phyloP scores from a whole-genome alignment of 306 rosid species.

The Myrica gale region DNA sequence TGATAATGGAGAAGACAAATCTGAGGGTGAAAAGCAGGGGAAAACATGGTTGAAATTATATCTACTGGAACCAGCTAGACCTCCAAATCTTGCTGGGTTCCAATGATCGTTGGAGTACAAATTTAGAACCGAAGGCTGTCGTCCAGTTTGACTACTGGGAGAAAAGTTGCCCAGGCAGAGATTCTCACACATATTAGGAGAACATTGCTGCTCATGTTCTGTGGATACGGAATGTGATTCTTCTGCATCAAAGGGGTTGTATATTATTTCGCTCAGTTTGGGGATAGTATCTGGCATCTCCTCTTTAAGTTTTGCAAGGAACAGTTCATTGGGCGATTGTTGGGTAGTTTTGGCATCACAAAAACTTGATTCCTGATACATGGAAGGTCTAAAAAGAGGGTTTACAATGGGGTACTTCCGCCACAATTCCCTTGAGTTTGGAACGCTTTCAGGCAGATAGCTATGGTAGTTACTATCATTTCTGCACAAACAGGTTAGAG shows the following conservation, averaged over 20 bases:
- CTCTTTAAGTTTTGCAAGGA: conserved; percentile 21
- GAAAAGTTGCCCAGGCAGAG: conserved; percentile 11
- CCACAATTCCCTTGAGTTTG: conserved; percentile 35
- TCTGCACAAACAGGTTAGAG: conserved; percentile 23
- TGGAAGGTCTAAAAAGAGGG: conserved; percentile 21
- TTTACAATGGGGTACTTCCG: conserved; percentile 15
- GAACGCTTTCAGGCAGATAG: conserved; percentile 31
- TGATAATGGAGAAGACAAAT: conserved; percentile 33
- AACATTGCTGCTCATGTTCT: conserved; percentile 8
- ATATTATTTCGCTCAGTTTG: conserved; percentile 14
- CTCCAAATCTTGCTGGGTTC: conserved; percentile 27
- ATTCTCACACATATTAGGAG: conserved; percentile 7
- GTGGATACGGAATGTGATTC: background rate
- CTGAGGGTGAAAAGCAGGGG: conserved; percentile 20
- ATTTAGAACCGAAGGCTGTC: conserved; percentile 22
- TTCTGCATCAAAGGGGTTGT: conserved; percentile 2
- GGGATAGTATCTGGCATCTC: conserved; percentile 24
- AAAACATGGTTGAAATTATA: conserved; percentile 22
- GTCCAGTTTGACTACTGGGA: conserved; percentile 18
- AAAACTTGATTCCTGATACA: conserved; percentile 17
- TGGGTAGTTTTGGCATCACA: conserved; percentile 18
- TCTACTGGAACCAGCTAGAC: conserved; percentile 23
- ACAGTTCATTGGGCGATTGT: conserved; percentile 15
- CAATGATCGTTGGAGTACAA: background rate
- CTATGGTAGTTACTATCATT: conserved; percentile 26